phyloP scores from a whole-genome alignment of 2,329 filamentous ascomycete species.

The Leptodontidium sp. region DNA sequence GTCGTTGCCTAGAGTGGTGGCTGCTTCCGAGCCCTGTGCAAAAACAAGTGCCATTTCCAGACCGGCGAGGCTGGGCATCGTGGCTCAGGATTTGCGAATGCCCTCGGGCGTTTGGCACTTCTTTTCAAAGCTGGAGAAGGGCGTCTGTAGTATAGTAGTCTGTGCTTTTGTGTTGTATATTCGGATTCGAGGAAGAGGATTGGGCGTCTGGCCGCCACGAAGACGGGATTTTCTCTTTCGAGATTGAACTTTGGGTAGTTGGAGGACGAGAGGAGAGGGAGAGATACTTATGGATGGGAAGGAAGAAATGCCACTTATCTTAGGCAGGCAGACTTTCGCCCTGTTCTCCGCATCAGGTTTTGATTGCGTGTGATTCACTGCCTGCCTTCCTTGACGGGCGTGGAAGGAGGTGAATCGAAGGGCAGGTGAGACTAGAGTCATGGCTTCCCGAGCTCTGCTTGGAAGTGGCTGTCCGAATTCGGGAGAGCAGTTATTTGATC shows the following conservation, averaged over 20 bases:
- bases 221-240: background rate
- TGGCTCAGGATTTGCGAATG: background rate
- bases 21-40: conserved; percentile 7
- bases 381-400: background rate
- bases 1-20: conserved; percentile 24
- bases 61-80: conserved; percentile 10
- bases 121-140: background rate
- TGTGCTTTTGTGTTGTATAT: background rate
- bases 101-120: conserved; percentile 1
- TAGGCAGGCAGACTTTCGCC: conserved; percentile 2
- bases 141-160: background rate
- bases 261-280: background rate
- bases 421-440: background rate
- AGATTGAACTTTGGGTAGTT: background rate
- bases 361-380: background rate
- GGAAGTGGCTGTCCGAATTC: background rate
- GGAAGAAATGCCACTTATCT: background rate
- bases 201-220: background rate
- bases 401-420: background rate
- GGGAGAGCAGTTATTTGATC: background rate
- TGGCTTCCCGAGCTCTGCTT: background rate
- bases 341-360: background rate
- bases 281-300: background rate
- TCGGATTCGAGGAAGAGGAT: background rate
- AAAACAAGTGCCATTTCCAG: background rate